These are phyloP conservation scores for Aureobasidium lini DNA, from an alignment of 2,329 filamentous ascomycete genomes.

Conservation along the genomic window DNA sequence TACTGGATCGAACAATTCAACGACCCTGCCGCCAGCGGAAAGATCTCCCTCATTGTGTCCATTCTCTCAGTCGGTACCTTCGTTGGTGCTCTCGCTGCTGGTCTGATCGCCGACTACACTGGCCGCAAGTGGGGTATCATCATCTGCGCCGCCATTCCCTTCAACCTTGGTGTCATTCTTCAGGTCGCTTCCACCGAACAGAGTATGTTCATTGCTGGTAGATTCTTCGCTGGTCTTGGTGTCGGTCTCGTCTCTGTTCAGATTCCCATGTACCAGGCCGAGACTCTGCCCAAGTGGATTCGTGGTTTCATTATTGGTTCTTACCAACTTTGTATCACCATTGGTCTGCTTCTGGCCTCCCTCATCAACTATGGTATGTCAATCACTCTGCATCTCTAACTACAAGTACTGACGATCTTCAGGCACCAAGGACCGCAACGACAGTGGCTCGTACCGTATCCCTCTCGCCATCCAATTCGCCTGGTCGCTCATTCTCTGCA, in stretches of 20 bases:
- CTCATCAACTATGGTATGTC: conserved; percentile 55
- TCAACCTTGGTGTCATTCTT: conserved; percentile 19
- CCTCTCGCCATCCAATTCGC: conserved; percentile 68
- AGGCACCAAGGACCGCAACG: conserved; percentile 48
- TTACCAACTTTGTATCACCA: conserved; percentile 72
- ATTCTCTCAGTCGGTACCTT: conserved; percentile 21
- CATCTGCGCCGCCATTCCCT: conserved; percentile 50
- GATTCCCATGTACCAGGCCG: conserved; percentile 71
- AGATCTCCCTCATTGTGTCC: conserved; percentile 18
- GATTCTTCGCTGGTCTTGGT: conserved; percentile 18
- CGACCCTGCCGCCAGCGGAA: conserved; percentile 7
- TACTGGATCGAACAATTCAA: conserved; percentile 16
- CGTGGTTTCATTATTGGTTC: conserved; percentile 66
- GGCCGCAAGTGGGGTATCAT: conserved; percentile 65
- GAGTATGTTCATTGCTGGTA: conserved; percentile 17
- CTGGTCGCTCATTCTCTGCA: conserved; percentile 66
- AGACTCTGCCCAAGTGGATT: conserved; percentile 65
- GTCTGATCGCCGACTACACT: conserved; percentile 64
- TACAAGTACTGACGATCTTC: not conserved
- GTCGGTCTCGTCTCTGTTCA: conserved; percentile 51
- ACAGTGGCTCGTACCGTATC: conserved; percentile 56
- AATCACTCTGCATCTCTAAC: not conserved
- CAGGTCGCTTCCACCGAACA: conserved; percentile 17
- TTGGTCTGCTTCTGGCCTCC: conserved; percentile 65
- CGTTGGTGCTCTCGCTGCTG: conserved; percentile 33